Percentiles rank a stretch among this genome's conserved stretches.
These are phyloP conservation scores for Aspergillus cristatus DNA, from an alignment of 495 filamentous ascomycete genomes.

Conservation along the genomic window DNA sequence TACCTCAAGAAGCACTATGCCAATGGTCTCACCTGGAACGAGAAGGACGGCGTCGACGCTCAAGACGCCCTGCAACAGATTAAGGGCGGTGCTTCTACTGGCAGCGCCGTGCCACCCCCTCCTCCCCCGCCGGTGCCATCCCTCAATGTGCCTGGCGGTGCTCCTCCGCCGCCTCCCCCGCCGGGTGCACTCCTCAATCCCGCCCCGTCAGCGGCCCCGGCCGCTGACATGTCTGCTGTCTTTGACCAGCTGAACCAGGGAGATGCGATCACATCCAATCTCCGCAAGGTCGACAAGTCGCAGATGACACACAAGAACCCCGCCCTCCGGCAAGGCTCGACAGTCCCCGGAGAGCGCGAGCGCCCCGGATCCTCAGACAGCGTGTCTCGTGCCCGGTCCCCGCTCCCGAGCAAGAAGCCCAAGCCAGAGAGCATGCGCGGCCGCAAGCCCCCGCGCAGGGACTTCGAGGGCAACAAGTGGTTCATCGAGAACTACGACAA, in stretches of 20 bases:
- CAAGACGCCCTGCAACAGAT: slow-evolving; percentile 59
- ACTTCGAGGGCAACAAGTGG: slow-evolving; percentile 95
- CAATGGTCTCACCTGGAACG: slow-evolving; percentile 80
- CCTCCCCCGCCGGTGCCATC: slow-evolving; percentile 50
- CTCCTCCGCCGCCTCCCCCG: slow-evolving; percentile 74
- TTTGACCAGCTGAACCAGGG: slow-evolving; percentile 89
- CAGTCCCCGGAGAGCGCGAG: slow-evolving; percentile 41
- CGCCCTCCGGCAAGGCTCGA: slow-evolving; percentile 63
- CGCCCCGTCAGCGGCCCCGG: slow-evolving; percentile 19
- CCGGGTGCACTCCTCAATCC: slow-evolving; percentile 21
- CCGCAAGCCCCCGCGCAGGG: slow-evolving; percentile 87
- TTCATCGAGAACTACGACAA: slow-evolving; percentile 88
- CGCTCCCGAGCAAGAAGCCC: slow-evolving; percentile 78
- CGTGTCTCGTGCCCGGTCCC: slow-evolving; percentile 57
- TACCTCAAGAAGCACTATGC: slow-evolving; percentile 77
- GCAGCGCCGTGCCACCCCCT: slow-evolving; percentile 40
- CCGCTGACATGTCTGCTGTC: slow-evolving; percentile 65
- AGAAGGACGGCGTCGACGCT: slow-evolving; percentile 62
- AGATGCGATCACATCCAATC: slow-evolving; percentile 69
- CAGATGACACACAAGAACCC: slow-evolving; percentile 99
- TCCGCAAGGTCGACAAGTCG: slow-evolving; percentile 87
- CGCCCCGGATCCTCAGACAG: slow-evolving; percentile 45
- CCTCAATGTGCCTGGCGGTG: slow-evolving; percentile 43
- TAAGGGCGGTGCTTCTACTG: slow-evolving; percentile 40
- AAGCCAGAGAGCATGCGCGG: slow-evolving; percentile 91